Evolutionary conservation across 306 rosid species (phyloP), one percentile per base, ranked within the genome.

Genomic region (Hippophae gyantsensis): DNA sequence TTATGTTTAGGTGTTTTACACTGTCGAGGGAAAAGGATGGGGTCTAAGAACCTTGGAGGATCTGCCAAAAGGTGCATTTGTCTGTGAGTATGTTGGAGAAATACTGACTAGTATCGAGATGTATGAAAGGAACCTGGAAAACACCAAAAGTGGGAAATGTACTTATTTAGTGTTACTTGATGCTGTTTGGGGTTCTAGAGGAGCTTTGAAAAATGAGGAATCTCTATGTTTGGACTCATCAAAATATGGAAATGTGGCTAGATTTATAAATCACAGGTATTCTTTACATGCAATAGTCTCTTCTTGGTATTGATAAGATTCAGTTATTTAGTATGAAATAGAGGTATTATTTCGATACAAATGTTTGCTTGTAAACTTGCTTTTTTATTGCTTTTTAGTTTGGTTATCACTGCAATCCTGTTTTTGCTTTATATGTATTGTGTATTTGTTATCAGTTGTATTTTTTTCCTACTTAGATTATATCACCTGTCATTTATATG

Each of bases 211-310:
- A 14, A 68, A 66, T 61, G 65, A 72, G 61, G 64, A 60, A 45
- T 53, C 72, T 9, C 69, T 66, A 47, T 66, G 64, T 43, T 66
- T 72, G 57, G 77, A 72, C 12, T 54, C 72, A 27, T 38, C 65
- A 13, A 5, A 3, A 0, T 72, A 61, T 64, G 77, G 77, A 40
- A 61, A 72, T 72, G 77, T 61, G 66, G 67, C 72, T 4, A 61
- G 77, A 13, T 72, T 72, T 56, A 66, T 72, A 38, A 72, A 72
- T 41, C 72, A 72, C 69, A 72, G 72, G 77, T 72, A n/a, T 41
- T 27, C 38, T 32, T 32, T 32, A 32, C 38, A 4, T 32, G 38
- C 38, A 32, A 32, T 32, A 32, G 38, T 32, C 4, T 32, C 5
- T 32, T 32, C 38, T 32, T 32, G 38, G 5, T 32, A 32, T 56